A percentile compares a stretch with the other conserved stretches of the same genome.
phyloP scores from a whole-genome alignment of 2,329 filamentous ascomycete genomes.

The Trichoderma oligosporum region DNA sequence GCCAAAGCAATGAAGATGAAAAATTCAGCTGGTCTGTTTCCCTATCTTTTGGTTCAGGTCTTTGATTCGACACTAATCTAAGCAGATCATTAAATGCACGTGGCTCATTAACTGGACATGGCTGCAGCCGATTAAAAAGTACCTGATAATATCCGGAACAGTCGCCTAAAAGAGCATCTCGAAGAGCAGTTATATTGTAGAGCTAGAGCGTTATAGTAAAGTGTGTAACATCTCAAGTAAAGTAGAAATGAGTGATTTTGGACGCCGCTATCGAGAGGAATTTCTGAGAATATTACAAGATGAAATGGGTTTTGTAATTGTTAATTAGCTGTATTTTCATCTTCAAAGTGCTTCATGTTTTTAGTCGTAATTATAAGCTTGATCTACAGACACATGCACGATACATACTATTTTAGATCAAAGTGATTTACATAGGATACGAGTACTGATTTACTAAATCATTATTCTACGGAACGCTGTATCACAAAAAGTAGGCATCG shows the following conservation, averaged over 20 bases:
- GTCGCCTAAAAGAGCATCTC: not conserved
- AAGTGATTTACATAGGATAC: not conserved
- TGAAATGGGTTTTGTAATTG: not conserved
- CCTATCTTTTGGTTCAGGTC: not conserved
- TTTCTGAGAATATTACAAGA: not conserved
- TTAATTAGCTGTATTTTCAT: not conserved
- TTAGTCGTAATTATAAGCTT: not conserved
- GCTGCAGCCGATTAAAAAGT: not conserved
- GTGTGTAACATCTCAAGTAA: not conserved
- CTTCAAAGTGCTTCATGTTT: not conserved
- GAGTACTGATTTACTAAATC: too few relatives aligned
- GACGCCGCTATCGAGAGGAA: not conserved
- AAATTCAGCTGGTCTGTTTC: not conserved
- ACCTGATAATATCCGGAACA: not conserved
- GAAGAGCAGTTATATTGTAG: not conserved
- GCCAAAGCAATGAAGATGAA: not conserved
- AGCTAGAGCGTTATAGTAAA: not conserved
- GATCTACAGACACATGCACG: not conserved
- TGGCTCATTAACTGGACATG: not conserved
- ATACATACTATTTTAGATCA: too few relatives aligned
- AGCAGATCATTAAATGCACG: not conserved
- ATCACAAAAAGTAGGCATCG: not conserved
- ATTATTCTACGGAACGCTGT: too few relatives aligned
- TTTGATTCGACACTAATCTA: not conserved
- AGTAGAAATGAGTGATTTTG: not conserved